Base-by-base conservation (phyloP, 495 filamentous ascomycete genomes). In the Friedmanniomyces endolithicus region DNA sequence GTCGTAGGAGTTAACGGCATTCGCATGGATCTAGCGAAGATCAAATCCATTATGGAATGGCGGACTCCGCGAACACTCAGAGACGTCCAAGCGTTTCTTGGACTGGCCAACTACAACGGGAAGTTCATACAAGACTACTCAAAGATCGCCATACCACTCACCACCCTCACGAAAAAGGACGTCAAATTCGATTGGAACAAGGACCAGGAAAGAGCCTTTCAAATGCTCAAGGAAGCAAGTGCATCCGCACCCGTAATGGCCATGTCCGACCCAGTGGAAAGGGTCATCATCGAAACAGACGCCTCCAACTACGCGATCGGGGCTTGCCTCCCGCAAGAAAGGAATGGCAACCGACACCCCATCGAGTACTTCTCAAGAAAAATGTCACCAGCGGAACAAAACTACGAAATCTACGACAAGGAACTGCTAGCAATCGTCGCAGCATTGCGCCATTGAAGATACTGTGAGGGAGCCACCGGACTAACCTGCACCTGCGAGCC, bases 231-330 rank as follows among this genome's bases (percentile, higher is more conserved):
- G 27, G 27, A 31, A 31, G 27, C 27, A 31, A 31, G 27, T 31
- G 27, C 27, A 31, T n/a, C 39, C 16, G 19, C 19, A 41, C 39
- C 19, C 14, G 16, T 41, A 41, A 4, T 41, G 14, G 19, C 39
- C 19, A 41, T 41, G 19, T 41, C 16, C 16, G 19, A 41, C 19
- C 39, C 19, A 3, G 39, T 6, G 19, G 6, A 41, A 14, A 41
- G 16, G 6, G 19, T 41, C 16, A 41, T 41, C 14, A 41, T 41
- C 14, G 39, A 41, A 14, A 41, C 19, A 3, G 19, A 41, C 19
- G 19, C 39, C 39, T 41, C 39, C 69, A 70, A 56, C 27, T 31
- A 31, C 27, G 27, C 27, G 27, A 31, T 31, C 3, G 27, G 27
- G 27, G 27, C 27, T 31, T 31, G 27, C 27, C 27, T 31, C 27